Base-by-base conservation (phyloP, 2,329 filamentous ascomycete genomes). In the Xylariales sp. region DNA sequence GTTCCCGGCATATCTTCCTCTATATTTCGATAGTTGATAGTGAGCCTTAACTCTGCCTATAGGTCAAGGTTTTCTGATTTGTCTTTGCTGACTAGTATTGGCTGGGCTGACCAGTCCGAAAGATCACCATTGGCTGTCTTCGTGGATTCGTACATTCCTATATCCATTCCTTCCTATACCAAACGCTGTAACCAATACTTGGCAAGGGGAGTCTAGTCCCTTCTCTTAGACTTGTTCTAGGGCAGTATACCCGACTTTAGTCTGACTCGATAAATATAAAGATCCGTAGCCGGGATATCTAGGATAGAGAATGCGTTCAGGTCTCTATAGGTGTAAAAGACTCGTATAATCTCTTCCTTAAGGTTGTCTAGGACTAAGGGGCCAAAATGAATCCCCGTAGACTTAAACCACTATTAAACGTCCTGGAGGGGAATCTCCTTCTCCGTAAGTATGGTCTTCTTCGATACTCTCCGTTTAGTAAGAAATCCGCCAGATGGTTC, bases 121-220 rank as follows among this genome's bases (percentile, higher is more conserved):
- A 38, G 15, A 8, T 20, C 9, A 4, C 34, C 34, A 38, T 38
- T 38, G 5, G 34, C 34, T 11, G 25, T 21, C 7, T 7, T 25
- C 8, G 19, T 38, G n/a, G 20, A 25, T 15, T 38, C 34, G 25
- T 24, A 38, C 21, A 24, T 22, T 11, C 34, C 21, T 12, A n/a
- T 21, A 7, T 38, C 34, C 4, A 38, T 24, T 9, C 34, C 34
- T 15, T 38, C 34, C 25, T 38, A 21, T 12, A 38, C 11, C 10
- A 38, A 20, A 6, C 21, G 16, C 4, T 38, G 19, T 20, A 38
- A 14, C 34, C 34, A 38, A 25, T 38, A 38, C 15, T 25, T 38
- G 12, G 22, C 18, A 6, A 11, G 24, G n/a, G 24, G 7, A 27
- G 24, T 27, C 24, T n/a, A 27, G 7, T 8, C 7, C n/a, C n/a